Evolutionary conservation across 495 filamentous ascomycete genomes (phyloP).

Genomic region (Cercophora newfieldiana): DNA sequence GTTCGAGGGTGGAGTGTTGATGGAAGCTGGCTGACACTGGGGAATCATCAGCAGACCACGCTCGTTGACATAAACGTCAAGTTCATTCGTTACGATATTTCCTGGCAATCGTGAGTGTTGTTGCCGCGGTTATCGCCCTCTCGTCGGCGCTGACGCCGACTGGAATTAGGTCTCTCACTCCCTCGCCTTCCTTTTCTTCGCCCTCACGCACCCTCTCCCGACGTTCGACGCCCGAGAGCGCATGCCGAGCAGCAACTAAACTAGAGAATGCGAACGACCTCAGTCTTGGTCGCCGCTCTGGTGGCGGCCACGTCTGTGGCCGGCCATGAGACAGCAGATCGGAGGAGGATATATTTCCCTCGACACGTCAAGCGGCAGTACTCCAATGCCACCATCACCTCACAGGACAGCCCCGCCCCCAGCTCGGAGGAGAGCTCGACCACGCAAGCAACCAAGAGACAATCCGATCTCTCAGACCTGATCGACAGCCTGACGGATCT

Average conservation of each 20-base stretch:
- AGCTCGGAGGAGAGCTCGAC: background rate
- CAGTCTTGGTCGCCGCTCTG: slow-evolving; percentile 52
- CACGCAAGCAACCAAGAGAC: background rate
- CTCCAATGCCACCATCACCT: slow-evolving; percentile 50
- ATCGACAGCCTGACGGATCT: background rate
- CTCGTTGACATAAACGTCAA: slow-evolving; percentile 63
- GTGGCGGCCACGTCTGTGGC: slow-evolving; percentile 53
- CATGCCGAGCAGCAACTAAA: slow-evolving; percentile 26
- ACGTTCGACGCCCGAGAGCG: slow-evolving; percentile 10
- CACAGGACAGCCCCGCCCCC: slow-evolving; percentile 20
- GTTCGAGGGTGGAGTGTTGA: slow-evolving; percentile 2
- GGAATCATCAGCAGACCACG: slow-evolving; percentile 43
- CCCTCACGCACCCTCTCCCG: background rate
- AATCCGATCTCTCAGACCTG: background rate
- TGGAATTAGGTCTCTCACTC: slow-evolving; percentile 31
- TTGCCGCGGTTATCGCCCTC: slow-evolving; percentile 25
- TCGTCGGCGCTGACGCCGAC: slow-evolving; percentile 27
- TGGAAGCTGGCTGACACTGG: slow-evolving; percentile 28
- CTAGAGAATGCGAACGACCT: slow-evolving; percentile 49
- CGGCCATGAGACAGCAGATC: slow-evolving; percentile 44
- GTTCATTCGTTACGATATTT: slow-evolving; percentile 60
- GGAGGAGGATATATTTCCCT: slow-evolving; percentile 60
- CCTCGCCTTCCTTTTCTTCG: background rate
- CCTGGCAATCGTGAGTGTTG: slow-evolving; percentile 51
- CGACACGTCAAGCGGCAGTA: slow-evolving; percentile 59